A percentile compares a stretch with the other conserved stretches of the same genome.
Conservation (phyloP, 768 basidiomycete species). For the Pulveroboletus ravenelii region DNA sequence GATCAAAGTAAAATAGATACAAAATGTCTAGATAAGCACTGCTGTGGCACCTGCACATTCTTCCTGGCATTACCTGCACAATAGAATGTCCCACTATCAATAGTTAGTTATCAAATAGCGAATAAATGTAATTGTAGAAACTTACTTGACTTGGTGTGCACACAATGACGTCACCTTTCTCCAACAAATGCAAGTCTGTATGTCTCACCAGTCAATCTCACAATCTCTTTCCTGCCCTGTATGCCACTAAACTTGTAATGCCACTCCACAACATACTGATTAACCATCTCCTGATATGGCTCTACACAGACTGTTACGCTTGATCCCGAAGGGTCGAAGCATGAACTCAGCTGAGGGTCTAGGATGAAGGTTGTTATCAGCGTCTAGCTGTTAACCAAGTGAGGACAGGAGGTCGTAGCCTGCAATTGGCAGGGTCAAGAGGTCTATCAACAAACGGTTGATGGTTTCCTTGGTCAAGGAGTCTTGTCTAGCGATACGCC, state of each 20-base stretch:
- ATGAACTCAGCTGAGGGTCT: no score
- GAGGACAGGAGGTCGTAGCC: no score
- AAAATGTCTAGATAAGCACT: no score
- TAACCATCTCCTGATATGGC: constrained; percentile 98
- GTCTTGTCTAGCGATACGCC: no score
- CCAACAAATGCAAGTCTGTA: constrained; percentile 82
- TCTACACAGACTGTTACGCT: constrained; percentile 95
- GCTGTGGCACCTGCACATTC: constrained; percentile 91
- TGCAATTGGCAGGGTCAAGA: no score
- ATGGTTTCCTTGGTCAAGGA: no score
- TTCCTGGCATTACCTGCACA: constrained; percentile 94
- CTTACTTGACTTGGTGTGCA: constrained; percentile 84
- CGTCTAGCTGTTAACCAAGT: no score
- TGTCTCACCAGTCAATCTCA: constrained; percentile 90
- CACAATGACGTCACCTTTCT: no score
- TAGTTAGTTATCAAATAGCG: not conserved
- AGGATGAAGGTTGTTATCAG: no score
- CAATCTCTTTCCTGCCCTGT: constrained; percentile 91
- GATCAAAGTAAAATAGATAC: no score
- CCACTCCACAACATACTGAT: constrained; percentile 88
- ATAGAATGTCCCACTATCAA: constrained; percentile 87
- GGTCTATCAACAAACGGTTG: no score
- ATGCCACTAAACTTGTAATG: constrained; percentile 71
- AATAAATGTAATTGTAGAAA: constrained; percentile 8
- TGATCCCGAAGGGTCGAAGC: no score